Evolutionary conservation across 768 basidiomycete species (phyloP), one percentile per base, ranked within the genome.

Genomic region (Hysterangium stoloniferum): DNA sequence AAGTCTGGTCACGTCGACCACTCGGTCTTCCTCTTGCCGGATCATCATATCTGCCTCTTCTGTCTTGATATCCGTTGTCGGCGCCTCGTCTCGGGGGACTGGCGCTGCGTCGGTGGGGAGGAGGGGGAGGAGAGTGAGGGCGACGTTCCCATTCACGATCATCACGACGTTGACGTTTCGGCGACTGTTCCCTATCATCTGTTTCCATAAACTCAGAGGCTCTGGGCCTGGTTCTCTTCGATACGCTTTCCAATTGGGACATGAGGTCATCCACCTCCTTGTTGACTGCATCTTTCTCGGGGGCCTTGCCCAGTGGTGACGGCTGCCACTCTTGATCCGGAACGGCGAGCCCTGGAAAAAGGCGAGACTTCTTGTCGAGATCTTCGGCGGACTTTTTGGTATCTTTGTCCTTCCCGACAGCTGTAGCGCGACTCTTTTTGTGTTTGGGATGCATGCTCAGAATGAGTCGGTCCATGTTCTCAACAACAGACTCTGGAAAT

Each of bases 361-460:
- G 62, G 25, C 94, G 80, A 61, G 78, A 82, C 71, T 84, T 77
- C 66, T 83, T 83, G 61, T 91, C 87, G 37, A 78, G 33, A 3
- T 48, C 58, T n/a, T 57, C 66, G 7, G 62, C 67, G 29, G 63
- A 66, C 2, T 57, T 56, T 15, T 61, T 61, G 34, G 65, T 70
- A 46, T 62, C 52, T 48, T 64, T 63, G 38, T 51, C 55, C 40
- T 68, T 64, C 29, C 59, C 62, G 13, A 60, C 64, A 7, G 57
- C 50, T 25, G 72, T 69, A 36, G 68, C 72, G 29, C 69, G 66
- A 63, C 77, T 78, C 66, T 88, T 88, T 74, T 90, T 96, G 72
- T 97, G 86, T 61, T 92, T 96, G 1, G 95, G 96, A 59, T 99
- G 95, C 75, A 97, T 80, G 52, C 78, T 88, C 48, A 96, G 78